phyloP scores from a whole-genome alignment of 176 grass and related monocot species.

The Cenchrus purpureus region DNA sequence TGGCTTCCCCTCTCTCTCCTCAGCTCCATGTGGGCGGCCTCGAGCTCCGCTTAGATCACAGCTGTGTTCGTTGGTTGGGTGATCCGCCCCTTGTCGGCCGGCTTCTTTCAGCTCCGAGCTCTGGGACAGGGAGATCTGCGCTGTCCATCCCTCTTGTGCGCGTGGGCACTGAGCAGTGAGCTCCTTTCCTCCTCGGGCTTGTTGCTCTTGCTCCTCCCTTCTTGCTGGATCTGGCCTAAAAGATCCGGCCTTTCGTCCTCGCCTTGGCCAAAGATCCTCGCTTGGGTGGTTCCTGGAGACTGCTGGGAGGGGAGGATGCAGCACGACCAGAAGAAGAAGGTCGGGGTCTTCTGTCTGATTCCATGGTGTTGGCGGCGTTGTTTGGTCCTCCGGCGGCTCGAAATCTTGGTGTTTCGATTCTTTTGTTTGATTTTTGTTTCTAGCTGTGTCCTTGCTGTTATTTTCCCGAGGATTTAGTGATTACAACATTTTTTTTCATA shows the following conservation, averaged over 20 bases:
- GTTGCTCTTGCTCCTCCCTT: not conserved
- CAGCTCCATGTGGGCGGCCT: conserved; percentile 28
- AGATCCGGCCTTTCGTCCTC: conserved; percentile 41
- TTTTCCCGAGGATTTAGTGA: not conserved
- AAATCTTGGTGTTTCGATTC: conserved; percentile 14
- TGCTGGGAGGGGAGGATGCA: conserved; percentile 40
- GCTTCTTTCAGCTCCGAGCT: conserved; percentile 24
- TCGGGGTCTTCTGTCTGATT: conserved; percentile 11
- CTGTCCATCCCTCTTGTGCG: not conserved
- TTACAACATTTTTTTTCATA: conserved; percentile 1
- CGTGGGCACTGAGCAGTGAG: conserved; percentile 20
- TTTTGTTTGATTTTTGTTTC: not conserved
- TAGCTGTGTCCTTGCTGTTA: not conserved
- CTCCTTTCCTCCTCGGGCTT: not conserved
- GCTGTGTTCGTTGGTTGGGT: conserved; percentile 27
- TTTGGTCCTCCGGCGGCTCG: not conserved
- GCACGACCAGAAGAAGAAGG: conserved; percentile 58
- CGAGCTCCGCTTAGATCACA: conserved; percentile 50
- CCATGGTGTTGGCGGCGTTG: not conserved
- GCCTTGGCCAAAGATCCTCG: conserved; percentile 6
- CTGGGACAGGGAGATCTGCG: conserved; percentile 12
- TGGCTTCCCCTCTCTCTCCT: not conserved
- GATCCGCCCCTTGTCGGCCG: conserved; percentile 16
- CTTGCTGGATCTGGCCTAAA: conserved; percentile 30
- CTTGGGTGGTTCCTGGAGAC: conserved; percentile 25